These are phyloP conservation scores for Pulveroboletus frians DNA, from an alignment of 768 basidiomycete genomes.

Conservation along the genomic window DNA sequence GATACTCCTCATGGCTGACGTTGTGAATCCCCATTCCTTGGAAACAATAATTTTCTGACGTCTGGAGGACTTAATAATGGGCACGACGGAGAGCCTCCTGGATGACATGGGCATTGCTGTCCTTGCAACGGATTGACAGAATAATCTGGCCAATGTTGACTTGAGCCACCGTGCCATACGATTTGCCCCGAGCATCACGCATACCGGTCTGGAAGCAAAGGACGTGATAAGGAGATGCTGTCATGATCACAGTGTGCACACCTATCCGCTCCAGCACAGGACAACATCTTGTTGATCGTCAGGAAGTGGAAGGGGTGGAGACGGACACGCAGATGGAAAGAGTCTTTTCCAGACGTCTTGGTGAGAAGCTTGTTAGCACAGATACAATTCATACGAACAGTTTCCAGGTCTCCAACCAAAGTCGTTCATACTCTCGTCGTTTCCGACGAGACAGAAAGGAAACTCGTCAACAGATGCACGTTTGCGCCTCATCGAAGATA, in stretches of 20 bases:
- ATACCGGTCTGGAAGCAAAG: conserved; percentile 67
- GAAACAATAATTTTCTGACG: conserved; percentile 95
- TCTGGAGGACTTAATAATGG: conserved; percentile 99
- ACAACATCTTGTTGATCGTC: conserved; percentile 99
- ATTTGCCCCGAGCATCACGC: conserved; percentile 99
- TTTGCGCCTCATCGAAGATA: conserved; percentile 96
- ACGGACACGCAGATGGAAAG: conserved; percentile 96
- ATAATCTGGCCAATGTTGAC: conserved; percentile 98
- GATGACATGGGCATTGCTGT: conserved; percentile 78
- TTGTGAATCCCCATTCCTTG: conserved; percentile 99
- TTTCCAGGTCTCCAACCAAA: conserved; percentile 96
- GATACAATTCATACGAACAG: conserved; percentile 96
- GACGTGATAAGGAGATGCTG: neutral
- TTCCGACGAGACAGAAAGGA: conserved; percentile 96
- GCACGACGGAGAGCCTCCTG: conserved; percentile 96
- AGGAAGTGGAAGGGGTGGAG: conserved; percentile 98
- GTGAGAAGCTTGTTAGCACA: conserved; percentile 99
- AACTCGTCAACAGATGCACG: conserved; percentile 96
- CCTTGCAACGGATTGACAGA: conserved; percentile 87
- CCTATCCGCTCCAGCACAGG: conserved; percentile 98
- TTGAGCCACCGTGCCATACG: conserved; percentile 92
- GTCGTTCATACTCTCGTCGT: conserved; percentile 98
- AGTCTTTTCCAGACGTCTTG: conserved; percentile 96
- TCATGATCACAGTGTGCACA: conserved; percentile 18
- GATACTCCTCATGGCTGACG: conserved; percentile 84